Base-by-base conservation (phyloP, 768 basidiomycete species). In the Leucosporidium creatinivorum region DNA sequence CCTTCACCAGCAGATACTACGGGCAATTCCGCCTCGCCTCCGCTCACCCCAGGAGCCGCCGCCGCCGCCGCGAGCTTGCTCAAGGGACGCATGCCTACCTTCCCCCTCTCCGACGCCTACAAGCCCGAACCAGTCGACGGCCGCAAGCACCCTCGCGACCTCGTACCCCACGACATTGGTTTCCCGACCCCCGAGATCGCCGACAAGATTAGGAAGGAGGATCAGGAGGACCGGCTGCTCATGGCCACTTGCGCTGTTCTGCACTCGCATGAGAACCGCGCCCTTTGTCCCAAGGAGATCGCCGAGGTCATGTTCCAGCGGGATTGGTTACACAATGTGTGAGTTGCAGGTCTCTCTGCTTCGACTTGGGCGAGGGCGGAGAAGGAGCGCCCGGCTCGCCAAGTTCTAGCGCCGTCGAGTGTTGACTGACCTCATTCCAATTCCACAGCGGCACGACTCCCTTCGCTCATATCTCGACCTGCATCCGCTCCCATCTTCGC, bases 281-380 rank as follows among this genome's bases (percentile, higher is more conserved):
- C 75, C 3, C 56, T 75, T 36, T 71, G 71, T 25, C 75, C 75
- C 10, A 75, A 75, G 57, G 75, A 75, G 62, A 68, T 75, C 9
- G 75, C 72, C 8, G 65, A 69, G 47, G 68, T 74, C 59, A 70
- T 71, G 64, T 68, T 70, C 58, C 67, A 70, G 56, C 63, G 65
- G 23, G 68, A 65, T 6, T 75, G 75, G 75, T 60, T 68, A 13
- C 69, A 68, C 66, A 70, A 70, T 48, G 71, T 65, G 73, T 75
- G 49, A 64, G 74, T 73, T 13, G 18, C 23, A 1, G 3, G 25
- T 59, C 15, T 6, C 31, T 54, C 58, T 28, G 47, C 28, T 48
- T 13, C 25, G 57, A 33, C 17, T 61, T n/a, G 33, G 50, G 23
- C 30, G 55, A 31, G 5, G 19, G 21, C 30, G 31, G 30, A 26